Evolutionary conservation across 2,329 filamentous ascomycete species (phyloP).

Genomic region (Aspergillus transmontanensis): DNA sequence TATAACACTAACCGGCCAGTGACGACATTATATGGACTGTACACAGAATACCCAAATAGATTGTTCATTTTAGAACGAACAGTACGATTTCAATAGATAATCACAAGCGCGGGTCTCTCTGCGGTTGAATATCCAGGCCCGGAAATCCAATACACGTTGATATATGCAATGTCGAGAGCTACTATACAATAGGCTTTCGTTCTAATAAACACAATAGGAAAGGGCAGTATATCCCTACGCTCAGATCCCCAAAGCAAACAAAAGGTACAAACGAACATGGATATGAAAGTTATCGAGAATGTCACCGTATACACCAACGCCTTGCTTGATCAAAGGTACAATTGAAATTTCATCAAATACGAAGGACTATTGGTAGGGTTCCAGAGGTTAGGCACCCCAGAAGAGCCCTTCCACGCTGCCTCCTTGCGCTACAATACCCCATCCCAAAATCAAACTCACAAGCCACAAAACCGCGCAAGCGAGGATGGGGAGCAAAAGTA

Average conservation of each 20-base stretch:
- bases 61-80: neutral
- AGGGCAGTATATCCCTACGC: neutral
- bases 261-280: neutral
- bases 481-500: slow-evolving; percentile 64
- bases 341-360: neutral
- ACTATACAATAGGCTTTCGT: neutral
- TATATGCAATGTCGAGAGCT: neutral
- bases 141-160: neutral
- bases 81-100: neutral
- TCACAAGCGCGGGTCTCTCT: neutral
- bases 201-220: slow-evolving; percentile 1
- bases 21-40: neutral
- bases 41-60: neutral
- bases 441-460: slow-evolving; percentile 51
- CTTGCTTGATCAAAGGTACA: slow-evolving; percentile 13
- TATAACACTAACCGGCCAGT: neutral
- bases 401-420: slow-evolving; percentile 47
- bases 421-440: slow-evolving; percentile 49
- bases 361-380: neutral
- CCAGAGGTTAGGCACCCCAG: slow-evolving; percentile 40
- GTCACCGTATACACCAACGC: slow-evolving; percentile 31
- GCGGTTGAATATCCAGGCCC: neutral
- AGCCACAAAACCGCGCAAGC: slow-evolving; percentile 62
- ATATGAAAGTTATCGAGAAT: slow-evolving; percentile 6
- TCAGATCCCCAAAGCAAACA: neutral